Percentiles rank a stretch among this genome's conserved stretches.
phyloP scores from a whole-genome alignment of 1,284 basidiomycete genomes.

The Cryptococcus hybrid region DNA sequence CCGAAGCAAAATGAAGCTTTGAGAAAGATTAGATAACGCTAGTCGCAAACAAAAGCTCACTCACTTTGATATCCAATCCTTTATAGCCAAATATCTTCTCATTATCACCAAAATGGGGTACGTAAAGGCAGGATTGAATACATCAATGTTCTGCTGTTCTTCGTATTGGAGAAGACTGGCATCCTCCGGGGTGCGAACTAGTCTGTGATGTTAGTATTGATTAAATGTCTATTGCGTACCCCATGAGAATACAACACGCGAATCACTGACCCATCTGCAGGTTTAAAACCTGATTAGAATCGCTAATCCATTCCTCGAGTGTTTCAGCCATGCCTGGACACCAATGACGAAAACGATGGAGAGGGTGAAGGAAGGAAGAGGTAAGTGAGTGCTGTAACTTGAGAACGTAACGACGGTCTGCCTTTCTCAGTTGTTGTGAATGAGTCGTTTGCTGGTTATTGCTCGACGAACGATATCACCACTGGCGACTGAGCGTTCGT shows the following conservation, averaged over 20 bases:
- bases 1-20: constrained; percentile 80
- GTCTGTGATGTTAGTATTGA: background rate
- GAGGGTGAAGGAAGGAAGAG: no score
- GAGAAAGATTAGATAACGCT: background rate
- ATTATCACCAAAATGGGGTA: constrained; percentile 93
- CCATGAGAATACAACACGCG: background rate
- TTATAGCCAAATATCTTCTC: constrained; percentile 96
- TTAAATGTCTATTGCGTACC: background rate
- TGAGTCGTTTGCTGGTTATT: no score
- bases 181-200: constrained; percentile 47
- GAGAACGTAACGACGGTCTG: no score
- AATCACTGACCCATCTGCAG: constrained; percentile 65
- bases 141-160: constrained; percentile 59
- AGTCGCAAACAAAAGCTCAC: constrained; percentile 29
- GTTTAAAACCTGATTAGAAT: constrained; percentile 73
- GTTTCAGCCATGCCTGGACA: constrained; percentile 21
- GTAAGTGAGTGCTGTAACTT: no score
- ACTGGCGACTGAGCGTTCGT: no score
- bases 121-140: constrained; percentile 79
- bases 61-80: constrained; percentile 74
- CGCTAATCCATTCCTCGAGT: constrained; percentile 44
- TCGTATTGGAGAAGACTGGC: constrained; percentile 55
- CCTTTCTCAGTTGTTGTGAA: no score
- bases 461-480: no score
- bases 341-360: no score